Base-by-base conservation (phyloP, 257 asterid species). In the Nemophila menziesii region DNA sequence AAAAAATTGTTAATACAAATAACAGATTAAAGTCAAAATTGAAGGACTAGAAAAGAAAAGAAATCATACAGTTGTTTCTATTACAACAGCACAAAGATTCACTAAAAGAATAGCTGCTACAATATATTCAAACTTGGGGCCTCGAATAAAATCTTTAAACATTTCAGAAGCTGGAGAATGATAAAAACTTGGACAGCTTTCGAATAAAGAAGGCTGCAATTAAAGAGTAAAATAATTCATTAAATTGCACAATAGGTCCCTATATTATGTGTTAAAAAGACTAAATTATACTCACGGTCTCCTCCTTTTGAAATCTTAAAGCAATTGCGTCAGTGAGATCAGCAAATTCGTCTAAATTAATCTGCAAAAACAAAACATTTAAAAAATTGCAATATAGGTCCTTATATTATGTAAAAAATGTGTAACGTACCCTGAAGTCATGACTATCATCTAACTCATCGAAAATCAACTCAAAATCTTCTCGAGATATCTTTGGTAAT, bases 311-410 rank as follows among this genome's bases (percentile, higher is more conserved):
- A 68, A 90, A 90, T 67, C 75, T 76, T 46, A 90, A 78, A 22
- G 93, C 93, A 42, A 90, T 90, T 37, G 98, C 92, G 39, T 73
- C 73, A 49, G 94, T 76, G 40, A 90, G 79, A 71, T 90, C 98
- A 37, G 65, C 59, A 74, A 90, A 90, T 69, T 90, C 96, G 4
- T 67, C 86, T 83, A 85, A 70, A 60, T 65, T 74, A 55, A 90
- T 85, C 98, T 90, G 93, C 67, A 70, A 14, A 46, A 36, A 16
- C 34, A 26, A 58, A 26, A n/a, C n/a, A n/a, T n/a, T n/a, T n/a
- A n/a, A n/a, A n/a, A n/a, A n/a, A n/a, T n/a, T n/a, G n/a, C n/a
- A n/a, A n/a, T n/a, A n/a, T n/a, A n/a, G n/a, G n/a, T n/a, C n/a
- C n/a, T n/a, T n/a, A n/a, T n/a, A n/a, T n/a, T n/a, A n/a, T n/a